Evolutionary conservation across 345 rosid genomes (phyloP), one percentile per base, ranked within the genome.

Genomic region (Lepidium aucheri): DNA sequence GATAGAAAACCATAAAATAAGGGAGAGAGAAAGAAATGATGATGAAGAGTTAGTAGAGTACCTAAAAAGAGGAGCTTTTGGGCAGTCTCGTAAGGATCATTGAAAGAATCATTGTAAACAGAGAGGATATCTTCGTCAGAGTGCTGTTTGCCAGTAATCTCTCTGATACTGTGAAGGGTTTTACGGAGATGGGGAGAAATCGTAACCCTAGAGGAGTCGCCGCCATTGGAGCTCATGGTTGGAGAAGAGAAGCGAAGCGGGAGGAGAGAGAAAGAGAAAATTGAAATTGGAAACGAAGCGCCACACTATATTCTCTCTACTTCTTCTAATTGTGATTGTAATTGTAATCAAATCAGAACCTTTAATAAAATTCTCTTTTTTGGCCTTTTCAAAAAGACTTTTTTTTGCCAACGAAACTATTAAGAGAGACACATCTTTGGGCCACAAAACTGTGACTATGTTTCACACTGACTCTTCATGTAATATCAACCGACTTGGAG

Each of bases 81-180:
- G 9, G 84, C 76, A 58, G 94, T 85, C 75, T 86, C 97, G 63
- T 82, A 68, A 47, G 97, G 97, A 86, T 93, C 97, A 87, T 90
- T 82, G 61, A 74, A 73, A 56, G 80, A 81, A 43, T 90, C 97
- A 54, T 68, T 80, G 57, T 86, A 95, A 56, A 81, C 84, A 28
- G 87, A 67, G 47, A 77, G 84, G 77, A 90, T 87, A 76, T 90
- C 97, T 32, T 85, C 86, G 69, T 93, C 98, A 56, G 86, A 81
- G 84, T 90, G 96, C 39, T 83, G 83, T 74, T 82, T 83, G 1
- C 91, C 97, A 0, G 94, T 80, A 30, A 81, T 81, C 76, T 93
- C 98, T 44, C 86, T 79, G 46, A 93, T 90, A 64, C 69, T 75
- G 52, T 86, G 83, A 60, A 93, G 72, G 10, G 81, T 86, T 67